Conservation (phyloP, 371 early-diverging fungal genomes). For the Choanephora cucurbitarum region DNA sequence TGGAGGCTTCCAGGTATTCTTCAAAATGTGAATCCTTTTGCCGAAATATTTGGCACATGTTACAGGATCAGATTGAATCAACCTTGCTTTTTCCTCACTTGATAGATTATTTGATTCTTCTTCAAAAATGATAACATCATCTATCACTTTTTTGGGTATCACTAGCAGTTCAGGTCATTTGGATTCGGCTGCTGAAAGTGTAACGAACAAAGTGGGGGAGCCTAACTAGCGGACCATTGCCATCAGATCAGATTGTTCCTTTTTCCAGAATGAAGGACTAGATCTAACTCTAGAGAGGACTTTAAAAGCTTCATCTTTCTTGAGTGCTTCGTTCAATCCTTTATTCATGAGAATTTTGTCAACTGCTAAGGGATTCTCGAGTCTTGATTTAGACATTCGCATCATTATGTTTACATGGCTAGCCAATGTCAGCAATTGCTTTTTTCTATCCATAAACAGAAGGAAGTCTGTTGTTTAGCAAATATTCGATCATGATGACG, state of each 20-base stretch:
- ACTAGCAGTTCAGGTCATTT: conserved; percentile 8
- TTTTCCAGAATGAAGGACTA: conserved; percentile 8
- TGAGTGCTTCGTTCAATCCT: background rate
- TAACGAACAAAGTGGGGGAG: conserved; percentile 5
- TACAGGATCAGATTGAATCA: conserved; percentile 11
- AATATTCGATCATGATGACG: conserved; percentile 4
- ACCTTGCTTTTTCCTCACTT: background rate
- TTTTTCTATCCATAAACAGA: conserved; percentile 5
- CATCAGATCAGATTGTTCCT: conserved; percentile 4
- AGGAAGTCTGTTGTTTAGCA: background rate
- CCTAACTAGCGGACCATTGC: conserved; percentile 10
- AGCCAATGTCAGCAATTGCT: background rate
- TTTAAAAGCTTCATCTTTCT: conserved; percentile 7
- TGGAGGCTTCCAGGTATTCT: conserved; percentile 4
- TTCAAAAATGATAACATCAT: conserved; percentile 3
- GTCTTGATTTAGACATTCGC: background rate
- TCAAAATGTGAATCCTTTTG: conserved; percentile 1
- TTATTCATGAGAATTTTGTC: background rate
- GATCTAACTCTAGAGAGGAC: conserved; percentile 5
- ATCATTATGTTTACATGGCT: background rate
- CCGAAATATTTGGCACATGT: conserved; percentile 14
- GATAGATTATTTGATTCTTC: background rate
- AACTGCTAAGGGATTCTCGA: background rate
- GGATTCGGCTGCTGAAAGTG: conserved; percentile 10
- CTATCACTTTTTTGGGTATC: conserved; percentile 3